Evolutionary conservation across 331 rosid genomes (phyloP), one percentile per base, ranked within the genome.

Genomic region (Quercus phellos): DNA sequence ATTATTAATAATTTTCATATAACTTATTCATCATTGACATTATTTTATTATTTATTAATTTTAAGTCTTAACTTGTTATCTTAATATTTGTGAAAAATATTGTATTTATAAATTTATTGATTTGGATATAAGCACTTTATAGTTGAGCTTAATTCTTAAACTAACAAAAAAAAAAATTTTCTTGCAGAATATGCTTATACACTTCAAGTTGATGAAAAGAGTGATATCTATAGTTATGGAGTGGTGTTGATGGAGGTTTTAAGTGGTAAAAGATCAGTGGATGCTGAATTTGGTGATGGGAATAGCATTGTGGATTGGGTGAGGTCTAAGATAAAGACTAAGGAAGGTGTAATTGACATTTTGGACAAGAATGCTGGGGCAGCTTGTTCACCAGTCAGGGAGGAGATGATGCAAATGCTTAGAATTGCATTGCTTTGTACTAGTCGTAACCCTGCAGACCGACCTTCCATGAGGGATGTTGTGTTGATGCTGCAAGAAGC

Each of bases 271-370:
- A 84, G 91, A 26, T 91, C 97, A 0, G 96, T 95, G 21, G 88
- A 90, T 9, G 56, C 90, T 0, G 97, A 87, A 50, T 95, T 95
- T 11, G 99, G 99, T 0, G 99, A 95, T 8, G 99, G 97, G 0
- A 95, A 95, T 21, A 95, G 94, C 80, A 81, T 95, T 2, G 99
- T 92, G 27, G 98, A 95, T 76, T 95, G 99, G 99, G 87, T 95
- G 3, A 79, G 91, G 63, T 73, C 85, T 0, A 92, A 92, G 51
- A 74, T 90, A 5, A 95, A 92, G 87, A 55, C 17, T 0, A 92
- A 88, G 64, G 90, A 90, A 24, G 94, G 91, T 2, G 30, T 91
- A 0, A 82, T 78, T 6, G 88, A 81, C 11, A 64, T 95, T 27
- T 72, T 95, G 24, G 99, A 92, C 70, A 91, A 88, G 72, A 87